phyloP scores from a whole-genome alignment of 768 basidiomycete genomes.

The Tricholoma terreum region DNA sequence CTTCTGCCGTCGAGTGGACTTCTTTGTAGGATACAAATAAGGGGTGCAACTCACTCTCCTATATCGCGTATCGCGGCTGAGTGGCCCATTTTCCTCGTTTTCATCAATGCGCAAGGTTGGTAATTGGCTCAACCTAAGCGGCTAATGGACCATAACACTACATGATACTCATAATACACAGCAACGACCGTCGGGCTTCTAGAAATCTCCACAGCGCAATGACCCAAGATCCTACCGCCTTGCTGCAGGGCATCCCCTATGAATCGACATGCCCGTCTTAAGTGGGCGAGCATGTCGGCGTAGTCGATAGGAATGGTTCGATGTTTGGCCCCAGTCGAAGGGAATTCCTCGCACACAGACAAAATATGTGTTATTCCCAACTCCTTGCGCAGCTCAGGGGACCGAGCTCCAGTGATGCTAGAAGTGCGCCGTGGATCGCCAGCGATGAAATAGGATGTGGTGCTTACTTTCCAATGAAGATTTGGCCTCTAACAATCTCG shows the following conservation, averaged over 20 bases:
- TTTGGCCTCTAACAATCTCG: constrained; percentile 35
- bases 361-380: constrained; percentile 51
- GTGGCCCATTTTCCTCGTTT: constrained; percentile 39
- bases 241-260: constrained; percentile 54
- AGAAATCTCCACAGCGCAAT: constrained; percentile 73
- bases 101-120: constrained; percentile 41
- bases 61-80: constrained; percentile 44
- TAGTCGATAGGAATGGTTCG: constrained; percentile 40
- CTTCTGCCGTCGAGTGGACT: constrained; percentile 21
- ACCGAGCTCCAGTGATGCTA: constrained; percentile 38
- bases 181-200: constrained; percentile 61
- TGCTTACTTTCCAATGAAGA: constrained; percentile 44
- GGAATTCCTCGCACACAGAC: constrained; percentile 56
- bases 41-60: constrained; percentile 38
- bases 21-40: constrained; percentile 6
- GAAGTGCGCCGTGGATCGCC: background rate
- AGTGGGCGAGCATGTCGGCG: constrained; percentile 56
- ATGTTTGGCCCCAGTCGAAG: constrained; percentile 41
- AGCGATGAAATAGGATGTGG: background rate
- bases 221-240: constrained; percentile 62
- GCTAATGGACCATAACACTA: background rate
- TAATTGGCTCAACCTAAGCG: background rate
- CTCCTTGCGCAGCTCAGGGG: constrained; percentile 23
- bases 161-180: constrained; percentile 45
- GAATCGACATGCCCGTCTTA: constrained; percentile 57